Evolutionary conservation across 495 filamentous ascomycete genomes (phyloP).

Genomic region (Beverwykella pulmonaria): DNA sequence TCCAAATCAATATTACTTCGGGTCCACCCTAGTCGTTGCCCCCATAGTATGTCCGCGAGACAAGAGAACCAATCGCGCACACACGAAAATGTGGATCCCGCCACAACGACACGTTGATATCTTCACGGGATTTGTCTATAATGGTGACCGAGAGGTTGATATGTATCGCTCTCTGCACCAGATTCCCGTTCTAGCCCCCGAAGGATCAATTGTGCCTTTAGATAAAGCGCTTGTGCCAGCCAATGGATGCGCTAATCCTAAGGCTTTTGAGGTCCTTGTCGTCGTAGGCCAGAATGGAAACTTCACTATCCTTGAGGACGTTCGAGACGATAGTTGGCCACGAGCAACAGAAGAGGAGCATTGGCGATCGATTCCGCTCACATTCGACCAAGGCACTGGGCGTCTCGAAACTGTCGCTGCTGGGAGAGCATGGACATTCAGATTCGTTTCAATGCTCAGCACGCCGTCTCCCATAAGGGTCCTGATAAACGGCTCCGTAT

Average conservation of each 20-base stretch:
- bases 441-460: slow-evolving; percentile 1
- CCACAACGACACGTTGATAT: slow-evolving; percentile 54
- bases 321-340: neutral
- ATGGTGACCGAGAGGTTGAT: slow-evolving; percentile 51
- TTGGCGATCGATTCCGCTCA: neutral
- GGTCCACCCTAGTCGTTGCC: slow-evolving; percentile 53
- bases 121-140: slow-evolving; percentile 53
- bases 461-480: neutral
- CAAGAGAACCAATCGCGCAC: slow-evolving; percentile 42
- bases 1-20: slow-evolving; percentile 57
- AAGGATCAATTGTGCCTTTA: slow-evolving; percentile 57
- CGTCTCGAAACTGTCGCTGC: neutral
- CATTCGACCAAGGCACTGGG: neutral
- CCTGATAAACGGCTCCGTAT: neutral
- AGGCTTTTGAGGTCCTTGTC: slow-evolving; percentile 49
- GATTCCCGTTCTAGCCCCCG: slow-evolving; percentile 55
- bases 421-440: slow-evolving; percentile 1
- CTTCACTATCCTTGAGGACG: slow-evolving; percentile 48
- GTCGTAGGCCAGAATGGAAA: slow-evolving; percentile 54
- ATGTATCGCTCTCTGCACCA: slow-evolving; percentile 49
- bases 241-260: slow-evolving; percentile 50
- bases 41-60: slow-evolving; percentile 54
- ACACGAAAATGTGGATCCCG: slow-evolving; percentile 54
- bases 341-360: neutral
- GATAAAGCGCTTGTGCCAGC: slow-evolving; percentile 42